phyloP scores from a whole-genome alignment of 495 filamentous ascomycete genomes.

The Neurospora tetrasperma region DNA sequence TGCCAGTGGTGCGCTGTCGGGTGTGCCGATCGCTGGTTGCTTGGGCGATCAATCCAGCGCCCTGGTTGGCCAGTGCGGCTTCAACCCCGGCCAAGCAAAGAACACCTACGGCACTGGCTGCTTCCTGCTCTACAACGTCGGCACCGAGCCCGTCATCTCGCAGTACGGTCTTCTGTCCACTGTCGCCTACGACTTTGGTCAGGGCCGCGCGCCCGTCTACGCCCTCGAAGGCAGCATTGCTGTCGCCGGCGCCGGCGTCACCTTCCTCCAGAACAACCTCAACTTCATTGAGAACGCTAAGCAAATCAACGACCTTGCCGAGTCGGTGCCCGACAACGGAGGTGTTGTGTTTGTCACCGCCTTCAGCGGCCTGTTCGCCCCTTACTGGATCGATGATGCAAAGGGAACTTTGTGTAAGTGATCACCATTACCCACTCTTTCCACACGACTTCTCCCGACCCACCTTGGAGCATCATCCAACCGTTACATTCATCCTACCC shows the following conservation, averaged over 20 bases:
- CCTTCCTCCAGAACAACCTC: conserved; percentile 84
- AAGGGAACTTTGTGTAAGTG: conserved; percentile 77
- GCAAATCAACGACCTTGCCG: conserved; percentile 75
- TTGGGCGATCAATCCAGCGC: conserved; percentile 90
- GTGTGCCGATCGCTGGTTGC: conserved; percentile 74
- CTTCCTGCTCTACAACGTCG: conserved; percentile 92
- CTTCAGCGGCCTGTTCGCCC: conserved; percentile 90
- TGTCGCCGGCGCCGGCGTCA: conserved; percentile 81
- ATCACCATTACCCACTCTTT: neutral
- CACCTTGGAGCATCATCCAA: neutral
- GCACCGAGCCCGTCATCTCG: conserved; percentile 81
- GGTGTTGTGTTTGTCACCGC: conserved; percentile 93
- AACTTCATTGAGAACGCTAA: conserved; percentile 69
- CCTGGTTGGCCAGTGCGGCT: conserved; percentile 85
- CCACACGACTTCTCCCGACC: neutral
- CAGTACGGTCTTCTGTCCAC: conserved; percentile 81
- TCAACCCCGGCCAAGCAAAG: conserved; percentile 78
- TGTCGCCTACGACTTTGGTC: conserved; percentile 77
- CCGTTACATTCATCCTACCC: neutral
- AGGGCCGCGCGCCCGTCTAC: conserved; percentile 66
- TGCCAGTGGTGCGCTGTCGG: conserved; percentile 55
- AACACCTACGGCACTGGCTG: conserved; percentile 96
- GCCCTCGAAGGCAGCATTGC: conserved; percentile 89
- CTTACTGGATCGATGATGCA: conserved; percentile 98
- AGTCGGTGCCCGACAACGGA: conserved; percentile 76